These are phyloP conservation scores for Coemansia sp. DNA, from an alignment of 192 early-diverging fungal species.

Conservation along the genomic window DNA sequence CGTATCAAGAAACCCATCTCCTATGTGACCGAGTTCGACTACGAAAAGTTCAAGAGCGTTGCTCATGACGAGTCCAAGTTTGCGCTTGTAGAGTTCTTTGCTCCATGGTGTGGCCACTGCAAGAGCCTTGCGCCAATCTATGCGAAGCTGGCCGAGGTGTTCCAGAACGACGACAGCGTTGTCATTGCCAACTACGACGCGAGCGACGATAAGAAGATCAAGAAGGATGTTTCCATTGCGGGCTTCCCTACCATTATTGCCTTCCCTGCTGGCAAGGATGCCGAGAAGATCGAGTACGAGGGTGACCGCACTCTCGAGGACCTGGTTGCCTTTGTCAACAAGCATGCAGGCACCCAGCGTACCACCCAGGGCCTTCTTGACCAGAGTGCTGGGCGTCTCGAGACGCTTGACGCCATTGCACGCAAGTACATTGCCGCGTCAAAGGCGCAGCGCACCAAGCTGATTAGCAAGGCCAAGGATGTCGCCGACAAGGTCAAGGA, in stretches of 20 bases:
- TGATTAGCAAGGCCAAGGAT: conserved; percentile 52
- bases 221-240: conserved; percentile 62
- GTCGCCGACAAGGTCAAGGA: conserved; percentile 52
- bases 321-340: conserved; percentile 83
- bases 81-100: conserved; percentile 91
- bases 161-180: conserved; percentile 74
- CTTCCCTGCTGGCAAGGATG: conserved; percentile 69
- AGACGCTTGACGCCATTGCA: conserved; percentile 36
- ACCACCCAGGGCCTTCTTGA: conserved; percentile 69
- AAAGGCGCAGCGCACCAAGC: conserved; percentile 43
- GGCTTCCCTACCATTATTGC: conserved; percentile 92
- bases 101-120: conserved; percentile 91
- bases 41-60: conserved; percentile 72
- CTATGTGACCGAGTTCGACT: conserved; percentile 67
- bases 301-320: conserved; percentile 67
- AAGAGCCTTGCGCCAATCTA: conserved; percentile 82
- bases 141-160: conserved; percentile 82
- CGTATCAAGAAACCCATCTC: conserved; percentile 71
- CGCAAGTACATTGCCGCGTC: conserved; percentile 65
- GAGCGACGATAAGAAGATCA: conserved; percentile 62
- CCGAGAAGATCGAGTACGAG: conserved; percentile 68
- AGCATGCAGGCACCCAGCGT: conserved; percentile 76
- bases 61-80: conserved; percentile 71
- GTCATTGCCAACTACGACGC: conserved; percentile 92
- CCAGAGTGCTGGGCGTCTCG: conserved; percentile 51